Evolutionary conservation across 2,329 filamentous ascomycete species (phyloP), one percentile per base, ranked within the genome.

Genomic region (Albifimbria verrucaria): DNA sequence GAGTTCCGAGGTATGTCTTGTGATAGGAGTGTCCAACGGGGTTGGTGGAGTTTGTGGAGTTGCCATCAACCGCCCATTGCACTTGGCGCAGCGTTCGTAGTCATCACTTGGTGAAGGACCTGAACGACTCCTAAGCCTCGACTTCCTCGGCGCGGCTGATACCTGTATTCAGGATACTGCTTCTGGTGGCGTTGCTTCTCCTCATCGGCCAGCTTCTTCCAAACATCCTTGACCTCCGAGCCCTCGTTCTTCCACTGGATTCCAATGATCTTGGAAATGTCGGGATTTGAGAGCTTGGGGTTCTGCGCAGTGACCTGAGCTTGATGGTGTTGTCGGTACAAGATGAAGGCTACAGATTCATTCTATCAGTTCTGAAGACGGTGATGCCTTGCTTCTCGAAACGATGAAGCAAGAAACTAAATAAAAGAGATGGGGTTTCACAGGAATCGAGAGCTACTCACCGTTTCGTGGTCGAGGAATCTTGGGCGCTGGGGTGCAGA

Each of bases 221-320:
- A 99, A 68, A 87, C 82, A 58, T 86, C 83, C 72, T 96, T 96
- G 53, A 86, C 80, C 50, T 89, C 83, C 22, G 87, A 80, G 4
- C 85, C 74, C 65, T 95, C 86, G 52, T 85, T 81, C 64, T 88
- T 86, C 94, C 94, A 99, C 81, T 92, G 88, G 68, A 91, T 85
- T 50, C 93, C 93, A 61, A 97, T 96, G 62, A 97, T 95, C 73
- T 97, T 97, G 59, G 93, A 97, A 62, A 97, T 96, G 50, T 97
- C 91, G 3, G 93, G 93, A 71, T 97, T 97, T 45, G 92, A 87
- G 59, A 97, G 83, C 44, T 91, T 89, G n/a, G 92, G 93, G 64
- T 97, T 83, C 61, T 90, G 82, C 51, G 86, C 80, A 36, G 92
- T 88, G 49, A 97, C 90, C 48, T 84, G 79, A 18, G 89, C 85